Evolutionary conservation across 2,329 filamentous ascomycete species (phyloP).

Genomic region (Scedosporium boydii): DNA sequence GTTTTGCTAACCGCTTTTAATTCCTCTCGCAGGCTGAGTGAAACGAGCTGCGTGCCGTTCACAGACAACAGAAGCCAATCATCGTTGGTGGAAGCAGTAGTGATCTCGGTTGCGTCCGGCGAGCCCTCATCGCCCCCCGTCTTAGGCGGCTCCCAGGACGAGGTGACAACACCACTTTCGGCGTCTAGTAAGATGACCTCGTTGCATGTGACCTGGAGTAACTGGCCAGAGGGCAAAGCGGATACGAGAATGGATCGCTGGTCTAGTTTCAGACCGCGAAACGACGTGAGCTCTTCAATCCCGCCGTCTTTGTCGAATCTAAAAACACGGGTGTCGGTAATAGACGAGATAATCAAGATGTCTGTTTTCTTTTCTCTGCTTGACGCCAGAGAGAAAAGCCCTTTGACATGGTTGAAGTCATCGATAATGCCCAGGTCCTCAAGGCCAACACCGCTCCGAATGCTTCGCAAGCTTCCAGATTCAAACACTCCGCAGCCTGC

Average conservation of each 20-base stretch:
- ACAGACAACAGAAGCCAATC: constrained; percentile 63
- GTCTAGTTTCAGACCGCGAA: constrained; percentile 59
- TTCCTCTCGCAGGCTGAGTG: constrained; percentile 52
- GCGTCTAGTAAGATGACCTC: constrained; percentile 53
- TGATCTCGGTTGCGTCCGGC: constrained; percentile 42
- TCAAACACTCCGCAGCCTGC: constrained; percentile 85
- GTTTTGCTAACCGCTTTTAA: constrained; percentile 47
- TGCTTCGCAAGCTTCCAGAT: constrained; percentile 80
- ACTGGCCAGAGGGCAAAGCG: constrained; percentile 51
- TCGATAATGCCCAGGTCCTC: constrained; percentile 78
- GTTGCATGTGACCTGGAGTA: constrained; percentile 68
- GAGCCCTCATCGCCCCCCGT: constrained; percentile 29
- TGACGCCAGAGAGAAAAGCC: constrained; percentile 60
- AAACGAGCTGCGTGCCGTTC: constrained; percentile 62
- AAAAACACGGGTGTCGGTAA: constrained; percentile 78
- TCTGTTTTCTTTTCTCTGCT: constrained; percentile 45
- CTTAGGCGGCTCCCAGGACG: constrained; percentile 45
- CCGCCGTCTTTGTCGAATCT: constrained; percentile 63
- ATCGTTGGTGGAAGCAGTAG: constrained; percentile 66
- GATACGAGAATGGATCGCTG: constrained; percentile 62
- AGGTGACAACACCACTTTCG: constrained; percentile 42
- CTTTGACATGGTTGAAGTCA: constrained; percentile 64
- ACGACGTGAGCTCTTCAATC: constrained; percentile 77
- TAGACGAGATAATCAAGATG: constrained; percentile 68
- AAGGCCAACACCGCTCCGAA: constrained; percentile 86